A percentile compares a stretch with the other conserved stretches of the same genome.
These are phyloP conservation scores for Elsinoe fawcettii DNA, from an alignment of 2,329 filamentous ascomycete genomes.

Conservation along the genomic window DNA sequence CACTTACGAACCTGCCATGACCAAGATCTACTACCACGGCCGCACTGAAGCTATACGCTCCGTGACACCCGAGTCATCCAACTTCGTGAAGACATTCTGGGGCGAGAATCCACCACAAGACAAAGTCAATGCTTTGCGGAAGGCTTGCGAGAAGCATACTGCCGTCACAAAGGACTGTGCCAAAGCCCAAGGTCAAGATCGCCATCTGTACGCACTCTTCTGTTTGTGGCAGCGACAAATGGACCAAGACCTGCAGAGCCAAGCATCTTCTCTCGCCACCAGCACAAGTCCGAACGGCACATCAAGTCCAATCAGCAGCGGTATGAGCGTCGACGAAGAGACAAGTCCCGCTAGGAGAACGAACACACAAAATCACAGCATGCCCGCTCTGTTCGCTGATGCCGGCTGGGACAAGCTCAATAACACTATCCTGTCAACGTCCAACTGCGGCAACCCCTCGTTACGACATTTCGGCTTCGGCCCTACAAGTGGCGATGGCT, in stretches of 20 bases:
- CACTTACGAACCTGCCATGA: slow-evolving; percentile 98
- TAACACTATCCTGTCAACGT: slow-evolving; percentile 87
- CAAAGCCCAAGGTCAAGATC: slow-evolving; percentile 83
- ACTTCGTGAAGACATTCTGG: slow-evolving; percentile 93
- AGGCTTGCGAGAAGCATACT: slow-evolving; percentile 76
- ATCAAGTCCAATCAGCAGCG: slow-evolving; percentile 48
- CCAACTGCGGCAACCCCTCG: slow-evolving; percentile 96
- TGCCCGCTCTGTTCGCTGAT: slow-evolving; percentile 81
- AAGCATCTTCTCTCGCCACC: slow-evolving; percentile 38
- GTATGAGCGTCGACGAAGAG: slow-evolving; percentile 43
- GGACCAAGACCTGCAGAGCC: slow-evolving; percentile 48
- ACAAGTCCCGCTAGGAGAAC: slow-evolving; percentile 43
- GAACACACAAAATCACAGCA: slow-evolving; percentile 43
- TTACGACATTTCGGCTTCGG: slow-evolving; percentile 95
- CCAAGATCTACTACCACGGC: slow-evolving; percentile 85
- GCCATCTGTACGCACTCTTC: slow-evolving; percentile 88
- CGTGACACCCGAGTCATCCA: slow-evolving; percentile 72
- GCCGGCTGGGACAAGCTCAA: slow-evolving; percentile 91
- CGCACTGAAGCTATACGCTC: slow-evolving; percentile 88
- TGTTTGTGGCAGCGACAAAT: slow-evolving; percentile 89
- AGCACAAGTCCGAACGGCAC: slow-evolving; percentile 41
- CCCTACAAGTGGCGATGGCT: slow-evolving; percentile 85
- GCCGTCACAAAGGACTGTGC: slow-evolving; percentile 74
- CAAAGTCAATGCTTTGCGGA: slow-evolving; percentile 79
- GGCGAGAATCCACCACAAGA: slow-evolving; percentile 72